Percentiles rank a stretch among this genome's conserved stretches.
Evolutionary conservation across 768 basidiomycete species (phyloP).

Genomic region (Phaeolepiota aurea): DNA sequence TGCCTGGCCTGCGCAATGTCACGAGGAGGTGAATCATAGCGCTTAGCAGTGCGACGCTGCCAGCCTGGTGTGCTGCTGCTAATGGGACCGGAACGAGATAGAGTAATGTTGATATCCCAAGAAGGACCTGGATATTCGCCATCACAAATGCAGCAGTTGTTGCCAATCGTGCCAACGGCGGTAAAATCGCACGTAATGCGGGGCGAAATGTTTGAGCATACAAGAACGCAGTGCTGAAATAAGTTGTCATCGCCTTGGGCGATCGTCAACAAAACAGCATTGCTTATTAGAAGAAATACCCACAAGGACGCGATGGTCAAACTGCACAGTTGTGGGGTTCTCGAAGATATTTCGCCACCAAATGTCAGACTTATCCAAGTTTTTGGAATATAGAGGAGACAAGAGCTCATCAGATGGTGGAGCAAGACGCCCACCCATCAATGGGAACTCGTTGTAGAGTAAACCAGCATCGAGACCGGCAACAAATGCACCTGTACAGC

Average conservation of each 20-base stretch:
- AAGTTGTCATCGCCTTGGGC: slow-evolving; percentile 76
- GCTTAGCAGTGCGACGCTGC: slow-evolving; percentile 82
- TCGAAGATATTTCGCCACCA: slow-evolving; percentile 97
- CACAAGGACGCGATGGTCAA: slow-evolving; percentile 89
- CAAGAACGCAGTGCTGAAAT: slow-evolving; percentile 56
- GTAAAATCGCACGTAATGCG: slow-evolving; percentile 52
- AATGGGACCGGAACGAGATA: slow-evolving; percentile 91
- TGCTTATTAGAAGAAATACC: slow-evolving; percentile 19
- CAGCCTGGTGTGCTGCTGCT: slow-evolving; percentile 92
- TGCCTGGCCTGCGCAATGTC: slow-evolving; percentile 60
- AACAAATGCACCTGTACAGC: slow-evolving; percentile 80
- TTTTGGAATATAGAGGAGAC: slow-evolving; percentile 66
- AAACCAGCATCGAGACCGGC: slow-evolving; percentile 96
- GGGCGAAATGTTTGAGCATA: slow-evolving; percentile 51
- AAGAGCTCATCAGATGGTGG: slow-evolving; percentile 83
- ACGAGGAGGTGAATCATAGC: slow-evolving; percentile 73
- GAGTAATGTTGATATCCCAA: slow-evolving; percentile 66
- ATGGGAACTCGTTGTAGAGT: slow-evolving; percentile 96
- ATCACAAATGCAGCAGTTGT: slow-evolving; percentile 61
- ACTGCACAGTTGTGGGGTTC: slow-evolving; percentile 97
- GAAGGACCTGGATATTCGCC: slow-evolving; percentile 73
- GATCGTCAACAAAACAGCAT: background rate
- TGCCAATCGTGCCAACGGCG: slow-evolving; percentile 49
- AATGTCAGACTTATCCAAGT: slow-evolving; percentile 58
- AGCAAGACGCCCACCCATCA: slow-evolving; percentile 84